Conservation (phyloP, 805 yeast species). For the Wickerhamomyces bovis region DNA sequence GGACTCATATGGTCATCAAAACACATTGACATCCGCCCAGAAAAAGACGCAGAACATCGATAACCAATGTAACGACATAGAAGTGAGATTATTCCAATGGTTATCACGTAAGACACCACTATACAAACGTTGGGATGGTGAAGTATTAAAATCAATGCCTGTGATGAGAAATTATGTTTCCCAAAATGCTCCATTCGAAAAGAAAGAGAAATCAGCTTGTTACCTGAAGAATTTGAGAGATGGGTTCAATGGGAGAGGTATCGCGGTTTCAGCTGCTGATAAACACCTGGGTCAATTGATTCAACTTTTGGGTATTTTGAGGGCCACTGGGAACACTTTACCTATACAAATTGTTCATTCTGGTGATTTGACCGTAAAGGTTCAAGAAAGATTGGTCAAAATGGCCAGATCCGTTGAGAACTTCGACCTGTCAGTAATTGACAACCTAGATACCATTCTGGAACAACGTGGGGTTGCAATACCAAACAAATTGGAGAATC, state of each 20-base stretch:
- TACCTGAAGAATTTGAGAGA: slow-evolving; percentile 22
- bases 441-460: slow-evolving; percentile 6
- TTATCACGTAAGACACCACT: slow-evolving; percentile 29
- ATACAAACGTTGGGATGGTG: slow-evolving; percentile 36
- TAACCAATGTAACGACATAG: slow-evolving; percentile 27
- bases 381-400: slow-evolving; percentile 28
- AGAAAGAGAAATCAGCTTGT: slow-evolving; percentile 10
- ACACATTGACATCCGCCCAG: neutral
- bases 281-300: slow-evolving; percentile 24
- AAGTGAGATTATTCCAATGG: slow-evolving; percentile 35
- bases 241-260: slow-evolving; percentile 30
- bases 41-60: slow-evolving; percentile 3
- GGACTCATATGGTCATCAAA: slow-evolving; percentile 14
- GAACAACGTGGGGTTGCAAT: slow-evolving; percentile 1
- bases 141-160: slow-evolving; percentile 9
- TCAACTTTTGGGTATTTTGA: slow-evolving; percentile 34
- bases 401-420: slow-evolving; percentile 24
- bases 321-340: slow-evolving; percentile 29
- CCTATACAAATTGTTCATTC: slow-evolving; percentile 38
- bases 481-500: neutral
- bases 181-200: neutral
- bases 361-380: slow-evolving; percentile 27
- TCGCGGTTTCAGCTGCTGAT: slow-evolving; percentile 27
- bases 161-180: slow-evolving; percentile 6
- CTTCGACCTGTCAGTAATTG: slow-evolving; percentile 9